Percentiles rank a stretch among this genome's conserved stretches.
phyloP scores from a whole-genome alignment of 1,139 yeast genomes.

The Geotrichum reessii region DNA sequence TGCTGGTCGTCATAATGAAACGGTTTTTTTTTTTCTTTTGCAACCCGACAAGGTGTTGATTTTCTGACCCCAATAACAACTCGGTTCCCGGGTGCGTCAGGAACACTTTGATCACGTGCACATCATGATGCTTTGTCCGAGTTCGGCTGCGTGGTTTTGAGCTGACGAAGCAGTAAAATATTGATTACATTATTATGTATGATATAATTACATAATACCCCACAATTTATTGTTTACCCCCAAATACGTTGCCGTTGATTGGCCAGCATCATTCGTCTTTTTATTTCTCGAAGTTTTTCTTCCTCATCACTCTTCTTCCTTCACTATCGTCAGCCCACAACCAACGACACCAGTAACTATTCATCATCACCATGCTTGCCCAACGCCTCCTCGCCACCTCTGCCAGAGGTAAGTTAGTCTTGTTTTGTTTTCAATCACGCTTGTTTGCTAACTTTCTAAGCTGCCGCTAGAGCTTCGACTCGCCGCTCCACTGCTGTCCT shows the following conservation, averaged over 20 bases:
- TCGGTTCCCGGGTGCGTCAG: no score
- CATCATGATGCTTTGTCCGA: no score
- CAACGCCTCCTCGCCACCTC: constrained; percentile 15
- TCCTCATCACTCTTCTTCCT: neutral
- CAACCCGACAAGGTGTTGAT: no score
- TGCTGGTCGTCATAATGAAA: no score
- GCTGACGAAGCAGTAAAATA: no score
- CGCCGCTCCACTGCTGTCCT: constrained; percentile 16
- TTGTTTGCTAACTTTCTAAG: constrained; percentile 6
- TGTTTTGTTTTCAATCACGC: neutral
- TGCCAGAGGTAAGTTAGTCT: constrained; percentile 12
- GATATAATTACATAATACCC: neutral
- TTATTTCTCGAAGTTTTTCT: neutral
- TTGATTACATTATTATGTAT: neutral
- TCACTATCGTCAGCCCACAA: neutral
- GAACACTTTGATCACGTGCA: no score
- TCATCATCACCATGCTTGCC: constrained; percentile 13
- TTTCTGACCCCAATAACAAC: no score
- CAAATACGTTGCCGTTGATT: neutral
- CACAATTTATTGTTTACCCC: neutral
- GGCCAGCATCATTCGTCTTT: neutral
- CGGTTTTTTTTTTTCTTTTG: no score
- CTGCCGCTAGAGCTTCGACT: constrained; percentile 13
- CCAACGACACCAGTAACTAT: neutral
- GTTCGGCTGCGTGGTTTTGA: no score